Evolutionary conservation across 2,329 filamentous ascomycete species (phyloP).

Genomic region (Alternaria sp.): DNA sequence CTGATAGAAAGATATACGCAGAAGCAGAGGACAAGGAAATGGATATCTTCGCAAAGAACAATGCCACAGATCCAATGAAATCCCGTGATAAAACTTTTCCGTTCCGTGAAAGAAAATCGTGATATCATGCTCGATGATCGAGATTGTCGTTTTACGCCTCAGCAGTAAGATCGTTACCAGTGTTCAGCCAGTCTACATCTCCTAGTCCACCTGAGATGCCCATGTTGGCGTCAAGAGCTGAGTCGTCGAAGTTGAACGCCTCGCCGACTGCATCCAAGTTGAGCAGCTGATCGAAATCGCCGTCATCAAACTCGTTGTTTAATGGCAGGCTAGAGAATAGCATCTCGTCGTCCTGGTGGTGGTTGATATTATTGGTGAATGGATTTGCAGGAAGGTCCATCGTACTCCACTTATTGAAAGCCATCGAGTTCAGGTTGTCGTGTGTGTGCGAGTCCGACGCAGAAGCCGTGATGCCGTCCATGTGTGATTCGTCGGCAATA

Average conservation of each 20-base stretch:
- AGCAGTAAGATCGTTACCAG: constrained; percentile 13
- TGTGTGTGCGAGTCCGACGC: background rate
- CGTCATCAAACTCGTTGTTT: constrained; percentile 48
- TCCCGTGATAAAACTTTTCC: constrained; percentile 1
- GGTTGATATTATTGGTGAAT: constrained; percentile 33
- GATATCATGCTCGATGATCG: background rate
- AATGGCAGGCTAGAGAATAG: constrained; percentile 45
- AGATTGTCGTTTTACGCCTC: constrained; percentile 11
- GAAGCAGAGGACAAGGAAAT: background rate
- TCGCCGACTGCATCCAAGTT: constrained; percentile 50
- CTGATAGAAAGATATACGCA: background rate
- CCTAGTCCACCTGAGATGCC: constrained; percentile 18
- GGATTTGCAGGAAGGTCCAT: constrained; percentile 25
- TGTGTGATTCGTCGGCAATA: constrained; percentile 31
- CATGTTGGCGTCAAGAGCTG: constrained; percentile 23
- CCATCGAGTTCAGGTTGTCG: background rate
- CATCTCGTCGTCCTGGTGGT: constrained; percentile 44
- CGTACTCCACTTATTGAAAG: constrained; percentile 29
- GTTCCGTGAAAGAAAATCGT: background rate
- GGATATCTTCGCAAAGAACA: constrained; percentile 5
- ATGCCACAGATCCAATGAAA: constrained; percentile 1
- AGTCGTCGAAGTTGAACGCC: constrained; percentile 44
- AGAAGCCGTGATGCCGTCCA: constrained; percentile 11
- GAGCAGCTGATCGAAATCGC: constrained; percentile 49
- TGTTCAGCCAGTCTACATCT: constrained; percentile 24